phyloP scores from a whole-genome alignment of 495 filamentous ascomycete species.

The Aspergillus diversus region DNA sequence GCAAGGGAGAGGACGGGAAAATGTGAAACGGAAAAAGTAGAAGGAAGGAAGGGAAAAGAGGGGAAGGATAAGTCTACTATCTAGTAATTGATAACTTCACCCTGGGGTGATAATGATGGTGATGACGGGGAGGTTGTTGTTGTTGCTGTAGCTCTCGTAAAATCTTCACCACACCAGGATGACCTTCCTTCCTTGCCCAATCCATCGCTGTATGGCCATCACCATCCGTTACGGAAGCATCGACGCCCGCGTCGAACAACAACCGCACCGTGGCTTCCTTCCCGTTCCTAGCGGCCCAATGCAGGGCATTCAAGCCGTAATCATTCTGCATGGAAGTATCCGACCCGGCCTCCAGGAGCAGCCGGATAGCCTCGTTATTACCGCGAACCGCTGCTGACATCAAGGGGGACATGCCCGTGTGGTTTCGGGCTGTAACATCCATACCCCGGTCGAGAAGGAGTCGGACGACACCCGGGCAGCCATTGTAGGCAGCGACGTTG shows the following conservation, averaged over 20 bases:
- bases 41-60: not conserved
- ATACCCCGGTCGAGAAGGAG: not conserved
- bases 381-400: constrained; percentile 4
- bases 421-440: not conserved
- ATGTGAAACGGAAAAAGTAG: not conserved
- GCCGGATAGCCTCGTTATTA: not conserved
- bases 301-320: constrained; percentile 1
- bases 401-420: constrained; percentile 4
- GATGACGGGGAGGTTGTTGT: not conserved
- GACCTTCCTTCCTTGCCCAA: not conserved
- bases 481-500: constrained; percentile 6
- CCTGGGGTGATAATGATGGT: not conserved
- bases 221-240: not conserved
- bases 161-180: not conserved
- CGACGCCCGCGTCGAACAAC: constrained; percentile 3
- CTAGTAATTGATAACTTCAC: not conserved
- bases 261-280: constrained; percentile 1
- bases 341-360: not conserved
- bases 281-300: constrained; percentile 5
- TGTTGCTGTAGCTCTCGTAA: not conserved
- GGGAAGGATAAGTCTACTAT: not conserved
- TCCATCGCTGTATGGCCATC: constrained; percentile 3
- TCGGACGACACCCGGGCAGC: not conserved
- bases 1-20: not conserved
- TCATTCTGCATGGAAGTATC: not conserved